phyloP scores from a whole-genome alignment of 2,329 filamentous ascomycete species.

The Verticillium alfalfae region DNA sequence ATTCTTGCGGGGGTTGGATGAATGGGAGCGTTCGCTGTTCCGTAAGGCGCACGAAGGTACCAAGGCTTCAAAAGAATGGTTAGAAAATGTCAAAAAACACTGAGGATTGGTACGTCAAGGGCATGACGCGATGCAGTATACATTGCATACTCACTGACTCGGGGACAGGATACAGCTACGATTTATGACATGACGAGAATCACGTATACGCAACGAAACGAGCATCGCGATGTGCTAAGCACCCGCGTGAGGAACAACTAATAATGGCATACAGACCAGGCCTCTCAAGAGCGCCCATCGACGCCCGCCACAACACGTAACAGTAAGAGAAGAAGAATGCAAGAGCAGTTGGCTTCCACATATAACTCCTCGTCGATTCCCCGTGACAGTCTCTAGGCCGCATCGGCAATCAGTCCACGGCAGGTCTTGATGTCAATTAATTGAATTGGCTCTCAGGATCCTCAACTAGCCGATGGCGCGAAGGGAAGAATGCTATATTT shows the following conservation, averaged over 20 bases:
- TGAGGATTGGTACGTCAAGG: constrained; percentile 11
- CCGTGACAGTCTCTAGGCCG: too few relatives aligned
- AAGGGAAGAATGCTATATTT: too few relatives aligned
- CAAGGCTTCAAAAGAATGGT: constrained; percentile 65
- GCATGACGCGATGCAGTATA: too few relatives aligned
- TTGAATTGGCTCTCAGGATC: too few relatives aligned
- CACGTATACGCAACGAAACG: not conserved
- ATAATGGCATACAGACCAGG: too few relatives aligned
- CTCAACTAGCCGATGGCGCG: too few relatives aligned
- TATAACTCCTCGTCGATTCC: too few relatives aligned
- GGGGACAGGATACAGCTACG: not conserved
- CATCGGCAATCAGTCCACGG: too few relatives aligned
- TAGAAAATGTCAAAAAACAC: constrained; percentile 46
- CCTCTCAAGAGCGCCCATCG: too few relatives aligned
- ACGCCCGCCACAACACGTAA: not conserved
- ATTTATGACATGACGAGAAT: not conserved
- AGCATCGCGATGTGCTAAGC: not conserved
- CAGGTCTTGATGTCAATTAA: too few relatives aligned
- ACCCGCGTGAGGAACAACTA: too few relatives aligned
- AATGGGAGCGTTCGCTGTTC: constrained; percentile 78
- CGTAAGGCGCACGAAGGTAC: constrained; percentile 68
- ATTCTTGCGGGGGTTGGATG: constrained; percentile 82
- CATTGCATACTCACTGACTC: not conserved
- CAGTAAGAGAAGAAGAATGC: not conserved
- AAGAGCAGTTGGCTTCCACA: not conserved